A percentile compares a stretch with the other conserved stretches of the same genome.
Conservation (phyloP, 192 early-diverging fungal species). For the Umbelopsis sp. region DNA sequence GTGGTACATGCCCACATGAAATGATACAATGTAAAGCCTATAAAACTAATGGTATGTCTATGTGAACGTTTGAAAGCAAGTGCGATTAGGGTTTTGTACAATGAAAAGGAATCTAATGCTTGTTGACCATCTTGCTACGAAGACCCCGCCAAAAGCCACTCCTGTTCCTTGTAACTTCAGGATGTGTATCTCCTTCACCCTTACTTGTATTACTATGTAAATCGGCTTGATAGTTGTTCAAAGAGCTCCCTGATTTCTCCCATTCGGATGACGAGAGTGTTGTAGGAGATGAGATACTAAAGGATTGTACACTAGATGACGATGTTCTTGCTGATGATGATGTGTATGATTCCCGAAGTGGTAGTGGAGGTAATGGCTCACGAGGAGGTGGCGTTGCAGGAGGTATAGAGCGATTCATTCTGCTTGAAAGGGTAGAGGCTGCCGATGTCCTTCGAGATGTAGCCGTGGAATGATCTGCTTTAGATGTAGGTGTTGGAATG, state of each 20-base stretch:
- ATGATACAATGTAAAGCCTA: conserved; percentile 3
- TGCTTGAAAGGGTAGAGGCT: background rate
- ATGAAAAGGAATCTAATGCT: background rate
- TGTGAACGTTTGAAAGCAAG: background rate
- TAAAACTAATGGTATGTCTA: conserved; percentile 4
- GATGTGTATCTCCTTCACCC: conserved; percentile 3
- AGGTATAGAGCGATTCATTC: background rate
- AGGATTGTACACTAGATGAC: conserved; percentile 12
- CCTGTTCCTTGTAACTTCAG: conserved; percentile 4
- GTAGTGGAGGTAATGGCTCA: conserved; percentile 23
- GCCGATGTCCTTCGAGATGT: background rate
- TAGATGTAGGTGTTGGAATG: background rate
- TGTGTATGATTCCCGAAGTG: background rate
- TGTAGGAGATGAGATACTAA: conserved; percentile 15
- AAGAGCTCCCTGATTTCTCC: conserved; percentile 1
- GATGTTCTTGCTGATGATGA: conserved; percentile 1
- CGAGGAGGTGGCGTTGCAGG: conserved; percentile 24
- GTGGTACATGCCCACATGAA: background rate
- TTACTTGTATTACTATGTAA: background rate
- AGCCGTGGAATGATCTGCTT: background rate
- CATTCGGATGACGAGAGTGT: background rate
- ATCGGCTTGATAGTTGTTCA: conserved; percentile 3
- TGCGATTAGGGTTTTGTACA: background rate
- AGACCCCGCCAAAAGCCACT: conserved; percentile 8
- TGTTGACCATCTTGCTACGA: conserved; percentile 10